phyloP scores from a whole-genome alignment of 176 grass and related monocot genomes.

The Aegilops bicornis region DNA sequence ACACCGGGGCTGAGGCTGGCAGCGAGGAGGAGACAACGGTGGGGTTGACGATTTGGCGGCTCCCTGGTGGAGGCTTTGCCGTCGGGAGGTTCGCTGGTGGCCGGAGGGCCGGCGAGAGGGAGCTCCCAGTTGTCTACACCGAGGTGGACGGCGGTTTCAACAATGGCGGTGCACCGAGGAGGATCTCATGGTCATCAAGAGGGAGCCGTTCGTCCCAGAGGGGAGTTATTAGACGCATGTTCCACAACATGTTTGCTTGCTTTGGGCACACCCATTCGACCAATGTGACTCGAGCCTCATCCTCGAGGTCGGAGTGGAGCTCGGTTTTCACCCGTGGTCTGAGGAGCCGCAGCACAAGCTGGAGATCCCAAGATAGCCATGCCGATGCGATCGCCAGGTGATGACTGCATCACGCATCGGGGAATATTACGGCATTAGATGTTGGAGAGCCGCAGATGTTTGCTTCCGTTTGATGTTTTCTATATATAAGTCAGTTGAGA shows the following conservation, averaged over 20 bases:
- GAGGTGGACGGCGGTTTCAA: conserved; percentile 71
- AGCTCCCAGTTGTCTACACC: conserved; percentile 64
- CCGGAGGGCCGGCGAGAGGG: conserved; percentile 41
- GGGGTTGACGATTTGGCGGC: conserved; percentile 71
- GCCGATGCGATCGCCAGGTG: conserved; percentile 37
- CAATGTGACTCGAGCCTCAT: background rate
- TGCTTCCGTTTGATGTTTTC: conserved; percentile 16
- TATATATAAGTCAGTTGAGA: background rate
- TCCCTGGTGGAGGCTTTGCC: conserved; percentile 67
- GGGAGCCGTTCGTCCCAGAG: conserved; percentile 29
- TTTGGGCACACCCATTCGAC: conserved; percentile 31
- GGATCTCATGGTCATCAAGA: conserved; percentile 47
- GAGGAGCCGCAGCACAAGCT: conserved; percentile 46
- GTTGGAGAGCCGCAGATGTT: background rate
- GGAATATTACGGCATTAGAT: background rate
- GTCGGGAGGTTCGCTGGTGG: conserved; percentile 61
- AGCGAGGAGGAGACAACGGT: conserved; percentile 49
- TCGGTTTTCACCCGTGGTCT: conserved; percentile 17
- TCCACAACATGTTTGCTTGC: conserved; percentile 49
- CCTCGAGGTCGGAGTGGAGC: conserved; percentile 15
- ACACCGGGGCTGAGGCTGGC: background rate
- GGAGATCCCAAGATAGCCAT: conserved; percentile 38
- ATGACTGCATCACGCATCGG: background rate
- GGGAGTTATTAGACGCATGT: conserved; percentile 28
- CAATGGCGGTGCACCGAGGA: conserved; percentile 36